phyloP scores from a whole-genome alignment of 1,284 basidiomycete species.

The Meripilus lineatus region DNA sequence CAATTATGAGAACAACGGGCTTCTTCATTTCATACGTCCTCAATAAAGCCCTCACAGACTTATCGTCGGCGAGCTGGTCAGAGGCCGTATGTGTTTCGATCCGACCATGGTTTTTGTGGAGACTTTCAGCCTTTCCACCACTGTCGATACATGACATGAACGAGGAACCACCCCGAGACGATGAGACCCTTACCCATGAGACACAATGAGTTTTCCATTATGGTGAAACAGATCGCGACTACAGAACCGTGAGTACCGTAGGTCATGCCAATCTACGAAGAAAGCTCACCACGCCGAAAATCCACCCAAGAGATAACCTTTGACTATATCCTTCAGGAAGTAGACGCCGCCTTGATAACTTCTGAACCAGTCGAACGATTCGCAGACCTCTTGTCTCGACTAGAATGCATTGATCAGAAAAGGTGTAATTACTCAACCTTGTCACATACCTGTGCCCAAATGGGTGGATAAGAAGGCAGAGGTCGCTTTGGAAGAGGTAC shows the following conservation, averaged over 20 bases:
- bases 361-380: slow-evolving; percentile 68
- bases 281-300: slow-evolving; percentile 54
- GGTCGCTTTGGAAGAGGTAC: slow-evolving; percentile 10
- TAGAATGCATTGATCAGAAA: slow-evolving; percentile 22
- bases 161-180: not conserved
- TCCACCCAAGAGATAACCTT: slow-evolving; percentile 69
- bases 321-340: slow-evolving; percentile 50
- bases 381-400: slow-evolving; percentile 80
- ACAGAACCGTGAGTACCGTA: slow-evolving; percentile 1
- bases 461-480: slow-evolving; percentile 21
- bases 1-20: slow-evolving; percentile 63
- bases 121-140: slow-evolving; percentile 62
- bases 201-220: slow-evolving; percentile 65
- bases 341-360: slow-evolving; percentile 78
- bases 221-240: slow-evolving; percentile 67
- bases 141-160: slow-evolving; percentile 5
- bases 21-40: slow-evolving; percentile 43
- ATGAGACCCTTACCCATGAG: slow-evolving; percentile 57
- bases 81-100: slow-evolving; percentile 36
- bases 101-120: slow-evolving; percentile 37
- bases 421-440: not conserved
- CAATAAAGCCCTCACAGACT: slow-evolving; percentile 63
- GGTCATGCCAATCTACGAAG: slow-evolving; percentile 6
- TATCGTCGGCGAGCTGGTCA: slow-evolving; percentile 62
- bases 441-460: slow-evolving; percentile 34